Evolutionary conservation across 805 yeast species (phyloP).

Genomic region (Ogataea thermomethanolica): DNA sequence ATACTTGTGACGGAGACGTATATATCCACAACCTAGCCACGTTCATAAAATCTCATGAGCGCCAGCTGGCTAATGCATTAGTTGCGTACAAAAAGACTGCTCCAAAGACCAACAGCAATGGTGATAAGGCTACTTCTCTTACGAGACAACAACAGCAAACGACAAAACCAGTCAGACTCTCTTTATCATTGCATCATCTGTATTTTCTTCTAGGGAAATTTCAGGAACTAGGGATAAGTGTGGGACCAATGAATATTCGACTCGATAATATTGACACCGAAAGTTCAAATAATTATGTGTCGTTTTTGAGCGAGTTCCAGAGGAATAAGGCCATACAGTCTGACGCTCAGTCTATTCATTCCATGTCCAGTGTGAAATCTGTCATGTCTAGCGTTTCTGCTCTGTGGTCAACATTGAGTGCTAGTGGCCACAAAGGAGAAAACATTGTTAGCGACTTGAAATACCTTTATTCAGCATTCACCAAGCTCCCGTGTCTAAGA

Average conservation of each 20-base stretch:
- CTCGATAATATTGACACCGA: conserved; percentile 53
- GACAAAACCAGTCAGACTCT: conserved; percentile 51
- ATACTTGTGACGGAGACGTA: conserved; percentile 52
- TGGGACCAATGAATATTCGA: conserved; percentile 61
- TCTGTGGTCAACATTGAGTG: conserved; percentile 35
- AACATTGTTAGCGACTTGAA: conserved; percentile 42
- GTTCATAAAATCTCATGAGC: conserved; percentile 53
- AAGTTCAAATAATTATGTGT: conserved; percentile 48
- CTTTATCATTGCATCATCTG: conserved; percentile 60
- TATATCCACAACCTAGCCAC: conserved; percentile 52
- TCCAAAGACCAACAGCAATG: conserved; percentile 12
- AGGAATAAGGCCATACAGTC: conserved; percentile 33
- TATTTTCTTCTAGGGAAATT: conserved; percentile 59
- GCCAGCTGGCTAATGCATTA: conserved; percentile 56
- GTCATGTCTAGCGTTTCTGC: conserved; percentile 45
- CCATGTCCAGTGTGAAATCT: conserved; percentile 56
- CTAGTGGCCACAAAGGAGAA: conserved; percentile 42
- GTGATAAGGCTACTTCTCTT: conserved; percentile 4
- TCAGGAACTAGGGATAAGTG: conserved; percentile 43
- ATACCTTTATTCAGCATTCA: conserved; percentile 59
- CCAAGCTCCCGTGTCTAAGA: conserved; percentile 61
- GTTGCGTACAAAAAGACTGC: conserved; percentile 46
- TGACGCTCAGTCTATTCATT: conserved; percentile 48
- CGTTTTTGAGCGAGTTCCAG: conserved; percentile 56
- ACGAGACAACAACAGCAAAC: conserved; percentile 16